phyloP scores from a whole-genome alignment of 2,329 filamentous ascomycete genomes.

The Boeremia lycopersici region DNA sequence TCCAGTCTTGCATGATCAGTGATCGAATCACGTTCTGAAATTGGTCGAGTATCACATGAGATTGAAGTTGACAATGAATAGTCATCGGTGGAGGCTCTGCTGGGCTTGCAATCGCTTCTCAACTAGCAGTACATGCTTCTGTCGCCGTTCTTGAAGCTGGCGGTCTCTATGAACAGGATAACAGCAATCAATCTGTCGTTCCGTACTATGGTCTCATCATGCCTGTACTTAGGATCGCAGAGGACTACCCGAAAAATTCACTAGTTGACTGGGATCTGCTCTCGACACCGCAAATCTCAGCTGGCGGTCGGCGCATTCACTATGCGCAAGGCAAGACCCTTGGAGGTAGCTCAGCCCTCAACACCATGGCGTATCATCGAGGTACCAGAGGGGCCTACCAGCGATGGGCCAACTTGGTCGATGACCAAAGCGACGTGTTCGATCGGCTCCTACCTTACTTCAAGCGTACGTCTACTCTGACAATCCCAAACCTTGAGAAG shows the following conservation, averaged over 20 bases:
- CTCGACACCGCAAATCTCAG: constrained; percentile 24
- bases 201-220: constrained; percentile 28
- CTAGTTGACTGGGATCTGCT: constrained; percentile 40
- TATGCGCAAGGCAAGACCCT: constrained; percentile 43
- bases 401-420: constrained; percentile 40
- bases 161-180: constrained; percentile 32
- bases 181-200: constrained; percentile 35
- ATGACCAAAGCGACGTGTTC: constrained; percentile 39
- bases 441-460: constrained; percentile 38
- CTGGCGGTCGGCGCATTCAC: constrained; percentile 32
- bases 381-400: constrained; percentile 29
- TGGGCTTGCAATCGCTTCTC: constrained; percentile 32
- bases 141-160: constrained; percentile 41
- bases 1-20: not conserved
- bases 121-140: constrained; percentile 25
- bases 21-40: not conserved
- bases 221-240: constrained; percentile 23
- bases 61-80: not conserved
- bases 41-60: not conserved
- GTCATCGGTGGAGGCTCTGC: constrained; percentile 40
- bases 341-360: constrained; percentile 37
- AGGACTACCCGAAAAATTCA: constrained; percentile 26
- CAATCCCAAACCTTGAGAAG: constrained; percentile 30
- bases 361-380: constrained; percentile 36
- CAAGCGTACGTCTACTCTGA: constrained; percentile 36